Conservation (phyloP, 225 moss, liverwort and hornwort genomes). For the Marchantia paleacea region DNA sequence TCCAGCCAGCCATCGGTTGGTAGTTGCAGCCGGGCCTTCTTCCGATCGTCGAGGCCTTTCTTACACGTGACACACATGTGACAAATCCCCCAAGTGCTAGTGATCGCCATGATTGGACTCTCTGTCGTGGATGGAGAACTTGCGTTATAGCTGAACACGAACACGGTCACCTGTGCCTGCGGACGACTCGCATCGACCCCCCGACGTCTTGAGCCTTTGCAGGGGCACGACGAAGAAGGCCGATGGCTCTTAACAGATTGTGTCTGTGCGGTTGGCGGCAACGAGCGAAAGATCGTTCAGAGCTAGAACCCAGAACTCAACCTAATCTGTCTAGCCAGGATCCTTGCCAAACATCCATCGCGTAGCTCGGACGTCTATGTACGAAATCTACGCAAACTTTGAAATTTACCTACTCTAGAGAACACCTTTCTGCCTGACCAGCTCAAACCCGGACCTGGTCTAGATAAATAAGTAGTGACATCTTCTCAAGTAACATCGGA, state of each 20-base stretch:
- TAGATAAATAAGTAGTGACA: not conserved
- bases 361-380: not conserved
- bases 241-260: not conserved
- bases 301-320: not conserved
- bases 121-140: not conserved
- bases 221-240: not conserved
- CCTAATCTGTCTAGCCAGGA: not conserved
- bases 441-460: not conserved
- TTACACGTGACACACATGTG: not conserved
- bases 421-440: not conserved
- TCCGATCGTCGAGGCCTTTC: not conserved
- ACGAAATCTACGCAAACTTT: not conserved
- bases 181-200: not conserved
- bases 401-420: not conserved
- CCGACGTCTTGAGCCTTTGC: not conserved
- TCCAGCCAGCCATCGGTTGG: not conserved
- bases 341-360: not conserved
- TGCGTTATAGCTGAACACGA: no score
- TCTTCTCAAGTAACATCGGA: constrained; percentile 3
- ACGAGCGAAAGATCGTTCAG: not conserved
- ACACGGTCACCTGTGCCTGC: not conserved
- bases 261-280: not conserved
- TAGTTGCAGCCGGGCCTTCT: not conserved
- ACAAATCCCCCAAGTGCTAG: not conserved
- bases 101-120: not conserved